A percentile compares a stretch with the other conserved stretches of the same genome.
These are phyloP conservation scores for Chenopodium album DNA, from an alignment of 148 eudicot species.

Conservation along the genomic window DNA sequence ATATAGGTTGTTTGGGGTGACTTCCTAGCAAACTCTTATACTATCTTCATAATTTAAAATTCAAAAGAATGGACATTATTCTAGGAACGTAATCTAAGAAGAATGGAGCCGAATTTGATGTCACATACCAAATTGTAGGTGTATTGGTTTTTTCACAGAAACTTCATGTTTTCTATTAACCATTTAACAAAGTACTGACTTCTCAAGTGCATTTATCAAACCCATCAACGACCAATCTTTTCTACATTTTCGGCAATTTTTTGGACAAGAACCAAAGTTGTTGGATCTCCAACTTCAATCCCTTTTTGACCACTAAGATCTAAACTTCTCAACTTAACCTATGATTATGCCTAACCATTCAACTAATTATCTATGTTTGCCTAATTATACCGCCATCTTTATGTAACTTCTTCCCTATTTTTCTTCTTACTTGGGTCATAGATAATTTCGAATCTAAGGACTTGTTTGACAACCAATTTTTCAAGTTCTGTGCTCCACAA, in stretches of 20 bases:
- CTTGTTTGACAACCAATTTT: neutral
- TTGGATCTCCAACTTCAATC: slow-evolving; percentile 14
- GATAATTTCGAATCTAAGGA: neutral
- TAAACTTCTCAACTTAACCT: slow-evolving; percentile 15
- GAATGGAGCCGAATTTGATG: slow-evolving; percentile 11
- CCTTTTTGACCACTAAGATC: slow-evolving; percentile 7
- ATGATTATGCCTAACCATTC: slow-evolving; percentile 23
- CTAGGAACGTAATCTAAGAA: neutral
- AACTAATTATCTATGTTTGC: slow-evolving; percentile 17
- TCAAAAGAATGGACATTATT: neutral
- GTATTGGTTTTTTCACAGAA: slow-evolving; percentile 17
- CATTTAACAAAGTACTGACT: neutral
- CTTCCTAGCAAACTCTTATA: neutral
- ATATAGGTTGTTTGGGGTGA: neutral
- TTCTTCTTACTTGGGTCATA: too few relatives aligned
- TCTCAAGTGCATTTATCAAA: slow-evolving; percentile 7
- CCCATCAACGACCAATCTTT: slow-evolving; percentile 21
- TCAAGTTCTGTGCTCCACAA: too few relatives aligned
- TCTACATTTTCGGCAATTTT: slow-evolving; percentile 2
- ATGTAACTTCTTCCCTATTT: neutral
- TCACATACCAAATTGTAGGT: slow-evolving; percentile 17
- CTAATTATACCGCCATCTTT: neutral
- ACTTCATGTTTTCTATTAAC: slow-evolving; percentile 19
- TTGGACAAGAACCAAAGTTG: slow-evolving; percentile 13
- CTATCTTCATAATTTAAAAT: neutral